Conservation (phyloP, 306 rosid genomes). For the Cercis canadensis region DNA sequence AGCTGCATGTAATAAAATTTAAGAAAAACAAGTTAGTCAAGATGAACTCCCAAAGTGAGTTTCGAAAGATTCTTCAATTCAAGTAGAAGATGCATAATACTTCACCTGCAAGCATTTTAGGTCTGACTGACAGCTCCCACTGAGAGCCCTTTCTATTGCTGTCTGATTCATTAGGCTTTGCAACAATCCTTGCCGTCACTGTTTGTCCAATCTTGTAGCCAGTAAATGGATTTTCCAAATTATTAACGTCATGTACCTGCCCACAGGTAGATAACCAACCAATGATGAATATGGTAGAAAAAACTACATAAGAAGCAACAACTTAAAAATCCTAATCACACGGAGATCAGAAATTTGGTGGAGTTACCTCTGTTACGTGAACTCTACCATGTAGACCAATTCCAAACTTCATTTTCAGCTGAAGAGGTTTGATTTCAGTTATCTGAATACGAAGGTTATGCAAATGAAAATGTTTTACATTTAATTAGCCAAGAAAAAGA, state of each 20-base stretch:
- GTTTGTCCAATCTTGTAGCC: conserved; percentile 78
- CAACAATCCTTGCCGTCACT: conserved; percentile 71
- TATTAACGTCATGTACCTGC: conserved; percentile 67
- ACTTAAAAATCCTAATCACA: conserved; percentile 21
- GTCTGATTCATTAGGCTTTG: conserved; percentile 63
- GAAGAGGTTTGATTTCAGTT: conserved; percentile 79
- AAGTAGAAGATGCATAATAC: conserved; percentile 1
- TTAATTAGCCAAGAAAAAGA: neutral
- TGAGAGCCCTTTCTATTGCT: conserved; percentile 50
- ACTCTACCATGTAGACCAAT: conserved; percentile 73
- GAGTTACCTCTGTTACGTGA: conserved; percentile 83
- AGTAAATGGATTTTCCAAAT: conserved; percentile 69
- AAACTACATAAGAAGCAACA: neutral
- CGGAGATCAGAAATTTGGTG: conserved; percentile 6
- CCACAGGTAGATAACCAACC: conserved; percentile 30
- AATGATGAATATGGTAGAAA: neutral
- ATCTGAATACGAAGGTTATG: conserved; percentile 54
- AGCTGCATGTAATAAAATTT: neutral
- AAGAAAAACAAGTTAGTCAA: neutral
- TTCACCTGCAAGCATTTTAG: conserved; percentile 64
- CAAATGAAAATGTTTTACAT: conserved; percentile 33
- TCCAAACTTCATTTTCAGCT: conserved; percentile 86
- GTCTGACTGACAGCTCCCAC: conserved; percentile 85
- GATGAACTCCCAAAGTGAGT: neutral
- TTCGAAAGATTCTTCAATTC: neutral